A percentile compares a stretch with the other conserved stretches of the same genome.
These are phyloP conservation scores for Debaryomyces coudertii DNA, from an alignment of 1,139 yeast genomes.

Conservation along the genomic window DNA sequence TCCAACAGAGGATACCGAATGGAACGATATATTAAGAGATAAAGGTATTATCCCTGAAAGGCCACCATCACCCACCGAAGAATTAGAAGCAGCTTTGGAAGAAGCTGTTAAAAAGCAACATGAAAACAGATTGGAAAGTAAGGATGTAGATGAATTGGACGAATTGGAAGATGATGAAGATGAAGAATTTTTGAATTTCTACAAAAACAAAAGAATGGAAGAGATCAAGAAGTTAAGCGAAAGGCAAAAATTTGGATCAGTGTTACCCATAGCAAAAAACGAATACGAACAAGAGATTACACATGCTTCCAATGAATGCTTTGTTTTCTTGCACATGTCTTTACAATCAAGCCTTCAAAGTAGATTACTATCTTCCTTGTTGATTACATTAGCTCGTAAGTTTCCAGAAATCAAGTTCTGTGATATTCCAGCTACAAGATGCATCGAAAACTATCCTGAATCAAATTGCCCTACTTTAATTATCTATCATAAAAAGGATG, in stretches of 20 bases:
- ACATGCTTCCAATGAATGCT: constrained; percentile 61
- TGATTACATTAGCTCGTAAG: constrained; percentile 54
- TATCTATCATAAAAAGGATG: constrained; percentile 75
- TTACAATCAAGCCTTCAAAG: constrained; percentile 73
- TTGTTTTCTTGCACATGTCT: constrained; percentile 79
- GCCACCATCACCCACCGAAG: constrained; percentile 86
- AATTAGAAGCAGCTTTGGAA: constrained; percentile 83
- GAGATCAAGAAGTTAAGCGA: constrained; percentile 67
- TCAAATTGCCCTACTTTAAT: constrained; percentile 87
- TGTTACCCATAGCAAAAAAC: constrained; percentile 76
- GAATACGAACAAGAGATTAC: constrained; percentile 89
- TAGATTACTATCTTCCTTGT: constrained; percentile 62
- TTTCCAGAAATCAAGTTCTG: constrained; percentile 87
- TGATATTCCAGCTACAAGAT: constrained; percentile 85
- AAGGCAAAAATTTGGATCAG: constrained; percentile 73
- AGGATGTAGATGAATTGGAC: constrained; percentile 77
- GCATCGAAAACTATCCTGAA: constrained; percentile 90
- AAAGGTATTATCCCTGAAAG: constrained; percentile 93
- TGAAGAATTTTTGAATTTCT: constrained; percentile 69
- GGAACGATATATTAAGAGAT: constrained; percentile 92
- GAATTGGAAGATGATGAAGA: constrained; percentile 83
- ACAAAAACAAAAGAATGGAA: constrained; percentile 73
- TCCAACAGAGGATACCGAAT: constrained; percentile 95
- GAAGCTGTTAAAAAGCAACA: constrained; percentile 80
- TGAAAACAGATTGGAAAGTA: constrained; percentile 72